phyloP scores from a whole-genome alignment of 2,329 filamentous ascomycete genomes.

The Neopestalotiopsis rosae region DNA sequence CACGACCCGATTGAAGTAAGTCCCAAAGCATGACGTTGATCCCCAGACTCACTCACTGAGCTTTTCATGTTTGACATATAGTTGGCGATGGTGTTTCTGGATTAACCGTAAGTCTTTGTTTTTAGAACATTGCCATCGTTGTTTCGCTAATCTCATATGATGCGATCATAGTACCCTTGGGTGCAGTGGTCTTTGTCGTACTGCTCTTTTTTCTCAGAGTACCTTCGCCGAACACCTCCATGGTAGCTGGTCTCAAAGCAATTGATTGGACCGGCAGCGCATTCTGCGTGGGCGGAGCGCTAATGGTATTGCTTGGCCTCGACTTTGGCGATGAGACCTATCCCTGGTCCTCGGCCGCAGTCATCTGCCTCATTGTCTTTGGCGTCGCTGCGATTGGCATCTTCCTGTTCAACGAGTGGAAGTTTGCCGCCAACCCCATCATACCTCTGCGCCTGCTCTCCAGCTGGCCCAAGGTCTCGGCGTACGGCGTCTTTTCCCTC shows the following conservation, averaged over 20 bases:
- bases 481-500: constrained; percentile 51
- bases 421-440: constrained; percentile 69
- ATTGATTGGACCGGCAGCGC: constrained; percentile 67
- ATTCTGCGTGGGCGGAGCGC: constrained; percentile 65
- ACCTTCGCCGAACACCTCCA: constrained; percentile 68
- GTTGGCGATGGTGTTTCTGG: constrained; percentile 64
- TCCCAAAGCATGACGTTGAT: not conserved
- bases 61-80: constrained; percentile 61
- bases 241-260: constrained; percentile 65
- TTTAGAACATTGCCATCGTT: not conserved
- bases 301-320: constrained; percentile 74
- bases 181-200: constrained; percentile 61
- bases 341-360: constrained; percentile 66
- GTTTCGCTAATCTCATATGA: not conserved
- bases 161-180: constrained; percentile 45
- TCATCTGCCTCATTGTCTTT: constrained; percentile 68
- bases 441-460: constrained; percentile 70
- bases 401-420: constrained; percentile 67
- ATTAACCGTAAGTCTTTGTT: constrained; percentile 50
- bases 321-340: constrained; percentile 69
- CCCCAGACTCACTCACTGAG: not conserved
- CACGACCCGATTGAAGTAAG: constrained; percentile 42
- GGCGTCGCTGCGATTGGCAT: constrained; percentile 53
- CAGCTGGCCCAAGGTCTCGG: constrained; percentile 59
- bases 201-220: constrained; percentile 68